Evolutionary conservation across 2,329 filamentous ascomycete genomes (phyloP), one percentile per base, ranked within the genome.

Genomic region (Nigrospora osmanthi): DNA sequence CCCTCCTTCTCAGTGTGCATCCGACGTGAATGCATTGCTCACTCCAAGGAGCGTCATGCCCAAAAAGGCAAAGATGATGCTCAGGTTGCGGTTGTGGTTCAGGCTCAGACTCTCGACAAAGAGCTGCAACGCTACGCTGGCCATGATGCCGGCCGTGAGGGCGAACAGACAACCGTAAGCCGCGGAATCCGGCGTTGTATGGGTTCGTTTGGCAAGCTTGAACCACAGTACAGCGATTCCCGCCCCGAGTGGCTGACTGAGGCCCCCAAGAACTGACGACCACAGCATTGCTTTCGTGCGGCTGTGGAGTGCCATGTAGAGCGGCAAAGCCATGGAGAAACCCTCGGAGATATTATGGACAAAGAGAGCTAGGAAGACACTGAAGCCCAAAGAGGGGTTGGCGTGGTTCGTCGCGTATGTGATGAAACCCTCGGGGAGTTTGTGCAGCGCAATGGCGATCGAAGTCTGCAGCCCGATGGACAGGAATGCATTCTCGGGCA

Each of bases 341-440:
- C 93, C 93, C 68, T 98, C 93, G 28, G 89, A 90, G 58, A 98
- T 95, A 68, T 97, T 98, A 74, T 98, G 93, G 47, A 98, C 91
- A 60, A 95, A 95, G 9, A 98, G 77, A 1, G 93, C 91, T 64
- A 97, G 79, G 68, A 98, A 98, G 44, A 98, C 89, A 43, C 87
- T 86, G 64, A 95, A 81, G 16, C 93, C 93, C 0, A 98, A 79
- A 0, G 78, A 73, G 0, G 93, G 90, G 61, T 90, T 97, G 12
- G 89, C 91, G 61, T 98, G 93, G 65, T 97, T 98, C 11, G 93
- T 96, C 11, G 93, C 91, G 62, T 94, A 98, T 1, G 91, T 97
- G 54, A 98, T 84, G 61, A 85, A 85, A 17, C 81, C 81, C 57
- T 85, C 93, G 1, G 93, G 93, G 33, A 97, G 85, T 62, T 98